Evolutionary conservation across 106 monocot species (phyloP).

Genomic region (Dendrobium nobile): DNA sequence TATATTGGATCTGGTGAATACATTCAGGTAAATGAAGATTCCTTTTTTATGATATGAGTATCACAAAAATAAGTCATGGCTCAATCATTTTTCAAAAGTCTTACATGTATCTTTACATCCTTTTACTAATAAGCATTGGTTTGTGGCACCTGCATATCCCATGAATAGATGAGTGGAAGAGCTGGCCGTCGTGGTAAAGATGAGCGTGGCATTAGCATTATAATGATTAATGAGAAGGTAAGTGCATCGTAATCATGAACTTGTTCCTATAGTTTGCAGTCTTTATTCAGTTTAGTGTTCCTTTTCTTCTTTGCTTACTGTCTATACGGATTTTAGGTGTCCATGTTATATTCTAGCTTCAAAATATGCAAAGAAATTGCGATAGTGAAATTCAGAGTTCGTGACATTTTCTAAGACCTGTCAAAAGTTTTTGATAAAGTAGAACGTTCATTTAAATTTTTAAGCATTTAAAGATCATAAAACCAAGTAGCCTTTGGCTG

Average conservation of each 20-base stretch:
- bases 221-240: conserved; percentile 99
- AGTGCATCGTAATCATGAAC: neutral
- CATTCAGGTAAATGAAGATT: conserved; percentile 61
- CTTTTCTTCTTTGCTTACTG: neutral
- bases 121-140: conserved; percentile 1
- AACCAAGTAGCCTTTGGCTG: neutral
- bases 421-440: neutral
- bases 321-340: neutral
- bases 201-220: conserved; percentile 92
- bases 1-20: conserved; percentile 94
- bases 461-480: neutral
- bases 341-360: neutral
- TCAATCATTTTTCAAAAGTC: neutral
- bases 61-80: neutral
- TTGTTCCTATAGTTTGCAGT: neutral
- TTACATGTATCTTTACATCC: neutral
- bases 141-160: conserved; percentile 2
- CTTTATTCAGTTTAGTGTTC: neutral
- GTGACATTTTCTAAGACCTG: neutral
- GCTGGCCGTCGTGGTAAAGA: conserved; percentile 99
- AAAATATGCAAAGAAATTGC: neutral
- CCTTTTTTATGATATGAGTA: neutral
- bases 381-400: neutral
- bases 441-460: neutral
- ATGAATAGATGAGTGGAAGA: conserved; percentile 92